A percentile compares a stretch with the other conserved stretches of the same genome.
phyloP scores from a whole-genome alignment of 2,329 filamentous ascomycete species.

The Fusarium musae region DNA sequence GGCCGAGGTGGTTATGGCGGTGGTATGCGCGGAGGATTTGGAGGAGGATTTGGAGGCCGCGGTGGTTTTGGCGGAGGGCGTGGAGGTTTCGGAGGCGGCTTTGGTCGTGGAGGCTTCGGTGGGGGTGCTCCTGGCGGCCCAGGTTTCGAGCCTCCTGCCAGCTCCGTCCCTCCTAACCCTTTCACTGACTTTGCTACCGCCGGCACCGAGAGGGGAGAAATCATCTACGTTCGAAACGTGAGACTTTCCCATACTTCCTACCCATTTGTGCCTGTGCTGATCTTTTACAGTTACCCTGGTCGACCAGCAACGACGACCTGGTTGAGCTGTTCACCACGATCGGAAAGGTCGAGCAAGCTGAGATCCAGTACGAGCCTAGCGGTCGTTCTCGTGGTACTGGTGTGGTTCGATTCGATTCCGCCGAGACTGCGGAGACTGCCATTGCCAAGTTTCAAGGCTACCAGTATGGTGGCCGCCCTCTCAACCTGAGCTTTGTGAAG shows the following conservation, averaged over 20 bases:
- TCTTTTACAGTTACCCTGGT: slow-evolving; percentile 85
- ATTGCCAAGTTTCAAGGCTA: slow-evolving; percentile 98
- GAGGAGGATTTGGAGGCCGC: slow-evolving; percentile 62
- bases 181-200: slow-evolving; percentile 94
- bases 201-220: slow-evolving; percentile 83
- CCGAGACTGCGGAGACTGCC: slow-evolving; percentile 88
- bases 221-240: slow-evolving; percentile 97
- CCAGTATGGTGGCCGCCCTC: slow-evolving; percentile 93
- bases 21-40: slow-evolving; percentile 68
- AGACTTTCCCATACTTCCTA: slow-evolving; percentile 54
- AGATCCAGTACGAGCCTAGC: slow-evolving; percentile 98
- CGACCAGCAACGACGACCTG: slow-evolving; percentile 97
- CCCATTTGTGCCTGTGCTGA: slow-evolving; percentile 20
- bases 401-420: slow-evolving; percentile 91
- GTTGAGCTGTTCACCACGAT: slow-evolving; percentile 98
- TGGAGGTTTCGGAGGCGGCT: slow-evolving; percentile 58
- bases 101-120: slow-evolving; percentile 58
- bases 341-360: slow-evolving; percentile 97
- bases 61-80: slow-evolving; percentile 61
- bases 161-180: slow-evolving; percentile 76
- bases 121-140: slow-evolving; percentile 54
- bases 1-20: slow-evolving; percentile 70
- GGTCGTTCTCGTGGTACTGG: slow-evolving; percentile 94
- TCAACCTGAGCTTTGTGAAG: slow-evolving; percentile 93
- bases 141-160: slow-evolving; percentile 60